Conservation (phyloP, 108 stramenopile species). For the Fragilariopsis cylindrus region DNA sequence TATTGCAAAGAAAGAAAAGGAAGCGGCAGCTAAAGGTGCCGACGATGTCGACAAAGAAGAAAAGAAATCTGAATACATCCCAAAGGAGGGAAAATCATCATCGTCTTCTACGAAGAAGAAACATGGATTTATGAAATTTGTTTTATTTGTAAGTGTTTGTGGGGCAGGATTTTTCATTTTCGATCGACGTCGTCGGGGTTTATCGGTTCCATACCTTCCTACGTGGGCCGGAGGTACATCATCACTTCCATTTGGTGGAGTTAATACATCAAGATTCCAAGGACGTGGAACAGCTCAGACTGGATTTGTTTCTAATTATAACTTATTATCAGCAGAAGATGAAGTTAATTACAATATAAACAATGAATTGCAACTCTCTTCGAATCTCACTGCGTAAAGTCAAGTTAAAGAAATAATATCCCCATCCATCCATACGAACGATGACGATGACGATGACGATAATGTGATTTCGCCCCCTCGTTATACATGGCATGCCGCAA, state of each 20-base stretch:
- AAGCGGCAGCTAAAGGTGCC: slow-evolving; percentile 11
- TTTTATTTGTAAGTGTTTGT: slow-evolving; percentile 1
- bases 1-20: slow-evolving; percentile 8
- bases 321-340: slow-evolving; percentile 1
- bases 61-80: slow-evolving; percentile 14
- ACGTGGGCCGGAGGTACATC: background rate
- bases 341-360: background rate
- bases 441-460: too few species aligned
- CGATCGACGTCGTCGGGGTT: background rate
- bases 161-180: background rate
- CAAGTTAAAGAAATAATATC: too few species aligned
- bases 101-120: background rate
- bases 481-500: too few species aligned
- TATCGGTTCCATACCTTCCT: background rate
- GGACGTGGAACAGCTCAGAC: background rate
- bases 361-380: background rate
- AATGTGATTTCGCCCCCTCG: too few species aligned
- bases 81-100: slow-evolving; percentile 8
- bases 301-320: slow-evolving; percentile 18
- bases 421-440: too few species aligned
- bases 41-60: slow-evolving; percentile 12
- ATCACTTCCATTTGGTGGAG: slow-evolving; percentile 6
- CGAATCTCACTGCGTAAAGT: slow-evolving; percentile 6
- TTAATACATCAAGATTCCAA: slow-evolving; percentile 1
- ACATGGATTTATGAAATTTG: slow-evolving; percentile 9